Conservation (phyloP, 345 rosid species). For the Rhizophora mangle region DNA sequence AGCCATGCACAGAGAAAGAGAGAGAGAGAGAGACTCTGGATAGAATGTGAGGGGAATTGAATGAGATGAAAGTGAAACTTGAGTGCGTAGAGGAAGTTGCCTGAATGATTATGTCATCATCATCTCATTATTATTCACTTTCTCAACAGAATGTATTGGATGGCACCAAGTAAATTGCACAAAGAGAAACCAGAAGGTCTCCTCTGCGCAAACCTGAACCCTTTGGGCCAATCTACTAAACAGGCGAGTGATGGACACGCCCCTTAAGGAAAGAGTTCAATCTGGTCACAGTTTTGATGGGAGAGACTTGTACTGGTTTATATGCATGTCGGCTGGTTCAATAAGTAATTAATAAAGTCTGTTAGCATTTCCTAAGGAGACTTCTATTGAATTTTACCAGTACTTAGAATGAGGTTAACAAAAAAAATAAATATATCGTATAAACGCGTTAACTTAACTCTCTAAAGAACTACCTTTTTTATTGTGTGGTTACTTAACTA, state of each 20-base stretch:
- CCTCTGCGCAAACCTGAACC: background rate
- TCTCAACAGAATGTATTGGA: constrained; percentile 24
- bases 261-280: no score
- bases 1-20: constrained; percentile 20
- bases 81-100: background rate
- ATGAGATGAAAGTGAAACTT: constrained; percentile 19
- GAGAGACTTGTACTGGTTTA: no score
- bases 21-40: constrained; percentile 9
- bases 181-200: background rate
- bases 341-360: no score
- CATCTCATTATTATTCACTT: constrained; percentile 24
- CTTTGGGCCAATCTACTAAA: background rate
- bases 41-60: constrained; percentile 11
- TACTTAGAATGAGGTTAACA: no score
- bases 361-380: no score
- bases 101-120: constrained; percentile 46
- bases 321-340: no score
- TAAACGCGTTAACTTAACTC: no score
- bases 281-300: no score
- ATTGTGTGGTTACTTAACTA: no score
- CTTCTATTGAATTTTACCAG: no score
- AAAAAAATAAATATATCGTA: no score
- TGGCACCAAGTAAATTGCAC: background rate
- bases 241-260: background rate
- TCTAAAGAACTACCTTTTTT: no score